These are phyloP conservation scores for Entomortierella chlamydospora DNA, from an alignment of 192 early-diverging fungal species.

Conservation along the genomic window DNA sequence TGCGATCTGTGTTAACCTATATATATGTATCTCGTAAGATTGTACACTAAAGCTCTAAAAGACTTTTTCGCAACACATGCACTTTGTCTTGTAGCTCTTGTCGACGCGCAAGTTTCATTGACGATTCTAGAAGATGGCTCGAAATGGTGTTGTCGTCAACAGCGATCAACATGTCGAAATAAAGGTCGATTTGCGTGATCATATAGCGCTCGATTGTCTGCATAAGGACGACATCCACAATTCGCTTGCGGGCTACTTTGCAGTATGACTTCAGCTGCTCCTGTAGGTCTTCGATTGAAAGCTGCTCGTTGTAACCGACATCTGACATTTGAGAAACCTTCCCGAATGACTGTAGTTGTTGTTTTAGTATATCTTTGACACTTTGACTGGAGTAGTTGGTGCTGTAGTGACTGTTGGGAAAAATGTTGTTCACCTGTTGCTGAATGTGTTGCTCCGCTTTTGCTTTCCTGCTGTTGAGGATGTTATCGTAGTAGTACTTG, in stretches of 20 bases:
- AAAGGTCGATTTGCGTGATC: slow-evolving; percentile 29
- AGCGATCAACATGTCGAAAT: slow-evolving; percentile 34
- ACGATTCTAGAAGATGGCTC: slow-evolving; percentile 27
- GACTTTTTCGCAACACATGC: slow-evolving; percentile 26
- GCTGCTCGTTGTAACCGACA: slow-evolving; percentile 24
- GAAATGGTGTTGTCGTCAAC: slow-evolving; percentile 31
- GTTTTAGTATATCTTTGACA: too few species aligned
- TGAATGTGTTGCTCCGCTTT: slow-evolving; percentile 15
- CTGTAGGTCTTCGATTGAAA: slow-evolving; percentile 28
- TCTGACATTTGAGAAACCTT: too few species aligned
- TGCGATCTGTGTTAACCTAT: too few species aligned
- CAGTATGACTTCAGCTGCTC: slow-evolving; percentile 34
- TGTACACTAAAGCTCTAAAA: slow-evolving; percentile 25
- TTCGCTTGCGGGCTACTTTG: slow-evolving; percentile 33
- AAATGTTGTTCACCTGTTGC: background rate
- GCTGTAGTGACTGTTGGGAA: background rate
- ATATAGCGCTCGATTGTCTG: slow-evolving; percentile 42
- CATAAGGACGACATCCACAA: slow-evolving; percentile 39
- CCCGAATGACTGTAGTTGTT: background rate
- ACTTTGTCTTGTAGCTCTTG: slow-evolving; percentile 32
- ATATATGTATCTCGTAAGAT: background rate
- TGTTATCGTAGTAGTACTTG: slow-evolving; percentile 36
- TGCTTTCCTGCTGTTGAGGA: slow-evolving; percentile 28
- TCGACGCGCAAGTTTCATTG: slow-evolving; percentile 9
- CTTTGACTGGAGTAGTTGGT: too few species aligned